Conservation (phyloP, 192 early-diverging fungal genomes). For the Coemansia sp. region DNA sequence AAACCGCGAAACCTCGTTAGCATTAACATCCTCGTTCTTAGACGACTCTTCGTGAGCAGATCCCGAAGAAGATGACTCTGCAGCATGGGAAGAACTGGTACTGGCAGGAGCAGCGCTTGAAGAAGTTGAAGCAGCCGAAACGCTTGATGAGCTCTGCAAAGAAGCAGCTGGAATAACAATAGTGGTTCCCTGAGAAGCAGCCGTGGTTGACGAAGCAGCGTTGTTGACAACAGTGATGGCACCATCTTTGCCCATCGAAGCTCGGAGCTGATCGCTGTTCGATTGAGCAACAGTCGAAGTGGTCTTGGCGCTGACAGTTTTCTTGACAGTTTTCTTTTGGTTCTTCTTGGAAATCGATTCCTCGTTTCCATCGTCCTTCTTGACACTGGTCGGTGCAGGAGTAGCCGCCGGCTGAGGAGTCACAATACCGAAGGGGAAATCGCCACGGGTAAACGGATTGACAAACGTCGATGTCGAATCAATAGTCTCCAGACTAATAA, state of each 20-base stretch:
- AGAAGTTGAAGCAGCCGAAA: neutral
- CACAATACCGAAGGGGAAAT: conserved; percentile 50
- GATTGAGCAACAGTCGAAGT: conserved; percentile 6
- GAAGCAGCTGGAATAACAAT: conserved; percentile 38
- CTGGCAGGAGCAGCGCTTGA: conserved; percentile 6
- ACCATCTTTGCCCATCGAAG: conserved; percentile 49
- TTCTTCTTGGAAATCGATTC: conserved; percentile 17
- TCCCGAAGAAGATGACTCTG: conserved; percentile 11
- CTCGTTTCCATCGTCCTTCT: conserved; percentile 12
- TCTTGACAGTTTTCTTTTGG: conserved; percentile 41
- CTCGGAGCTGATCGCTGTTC: conserved; percentile 22
- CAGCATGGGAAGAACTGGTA: conserved; percentile 1
- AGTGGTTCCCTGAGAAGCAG: conserved; percentile 26
- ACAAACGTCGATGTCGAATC: conserved; percentile 40
- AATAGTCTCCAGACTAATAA: conserved; percentile 42
- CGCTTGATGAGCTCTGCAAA: conserved; percentile 15
- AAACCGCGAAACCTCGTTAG: conserved; percentile 34
- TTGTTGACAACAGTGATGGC: conserved; percentile 41
- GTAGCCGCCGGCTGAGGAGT: conserved; percentile 24
- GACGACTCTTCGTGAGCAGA: conserved; percentile 27
- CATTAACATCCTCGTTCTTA: conserved; percentile 30
- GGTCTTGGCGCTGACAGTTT: conserved; percentile 21
- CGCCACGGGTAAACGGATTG: conserved; percentile 46
- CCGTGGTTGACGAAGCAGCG: conserved; percentile 6
- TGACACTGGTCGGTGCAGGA: neutral